Percentiles rank a stretch among this genome's conserved stretches.
Evolutionary conservation across 169 alveolate species (phyloP).

Genomic region (Haemoproteus tartakovskyi): DNA sequence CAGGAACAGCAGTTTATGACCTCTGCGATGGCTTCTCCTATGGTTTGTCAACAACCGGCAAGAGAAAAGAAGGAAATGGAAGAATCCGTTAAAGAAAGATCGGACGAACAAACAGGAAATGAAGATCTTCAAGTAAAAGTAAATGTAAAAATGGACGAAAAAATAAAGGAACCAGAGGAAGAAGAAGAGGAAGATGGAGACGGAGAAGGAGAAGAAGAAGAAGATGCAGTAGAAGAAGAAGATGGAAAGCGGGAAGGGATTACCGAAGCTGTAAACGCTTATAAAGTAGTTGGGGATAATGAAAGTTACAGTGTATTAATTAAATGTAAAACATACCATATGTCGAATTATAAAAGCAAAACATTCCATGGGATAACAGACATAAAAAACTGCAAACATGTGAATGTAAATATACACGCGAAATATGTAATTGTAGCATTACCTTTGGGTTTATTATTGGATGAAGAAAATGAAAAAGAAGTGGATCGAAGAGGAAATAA

Average conservation of each 20-base stretch:
- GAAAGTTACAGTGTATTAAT: conserved; percentile 10
- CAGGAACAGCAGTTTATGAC: too few relatives aligned
- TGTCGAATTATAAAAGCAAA: conserved; percentile 14
- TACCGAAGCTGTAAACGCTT: not conserved
- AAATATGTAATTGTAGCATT: conserved; percentile 60
- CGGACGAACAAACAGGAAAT: too few relatives aligned
- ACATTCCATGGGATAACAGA: conserved; percentile 52
- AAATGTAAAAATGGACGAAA: too few relatives aligned
- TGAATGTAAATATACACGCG: conserved; percentile 29
- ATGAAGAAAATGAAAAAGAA: too few relatives aligned
- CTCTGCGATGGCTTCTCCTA: too few relatives aligned
- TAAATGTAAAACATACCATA: conserved; percentile 40
- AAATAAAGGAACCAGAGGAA: too few relatives aligned
- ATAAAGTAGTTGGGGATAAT: not conserved
- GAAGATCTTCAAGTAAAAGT: too few relatives aligned
- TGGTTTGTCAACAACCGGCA: too few relatives aligned
- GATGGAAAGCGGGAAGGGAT: not conserved
- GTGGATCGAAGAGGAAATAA: conserved; percentile 22
- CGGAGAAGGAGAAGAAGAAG: not conserved
- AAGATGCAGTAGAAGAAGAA: not conserved
- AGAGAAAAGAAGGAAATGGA: too few relatives aligned
- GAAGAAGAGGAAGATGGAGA: too few relatives aligned
- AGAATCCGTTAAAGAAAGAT: too few relatives aligned
- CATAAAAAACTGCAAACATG: conserved; percentile 12
- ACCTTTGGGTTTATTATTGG: conserved; percentile 59